Conservation (phyloP, 345 rosid genomes). For the Reutealis trisperma region DNA sequence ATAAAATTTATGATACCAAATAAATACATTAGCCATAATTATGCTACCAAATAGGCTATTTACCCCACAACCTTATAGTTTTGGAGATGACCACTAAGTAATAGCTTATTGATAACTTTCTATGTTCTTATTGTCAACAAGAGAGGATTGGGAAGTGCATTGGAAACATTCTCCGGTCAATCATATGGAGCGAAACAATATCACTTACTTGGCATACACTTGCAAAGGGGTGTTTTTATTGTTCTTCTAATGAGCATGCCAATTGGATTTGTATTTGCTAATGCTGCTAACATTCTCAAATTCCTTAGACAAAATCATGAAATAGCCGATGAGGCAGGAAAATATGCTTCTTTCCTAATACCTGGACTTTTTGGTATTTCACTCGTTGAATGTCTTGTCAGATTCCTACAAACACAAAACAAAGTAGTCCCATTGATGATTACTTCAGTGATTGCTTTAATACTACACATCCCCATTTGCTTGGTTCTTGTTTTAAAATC, state of each 20-base stretch:
- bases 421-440: constrained; percentile 41
- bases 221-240: constrained; percentile 29
- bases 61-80: too few relatives aligned
- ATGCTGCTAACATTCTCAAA: constrained; percentile 3
- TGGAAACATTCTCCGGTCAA: constrained; percentile 25
- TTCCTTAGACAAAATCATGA: neutral
- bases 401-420: constrained; percentile 48
- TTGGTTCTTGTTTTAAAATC: constrained; percentile 45
- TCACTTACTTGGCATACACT: constrained; percentile 25
- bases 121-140: neutral
- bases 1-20: too few relatives aligned
- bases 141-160: constrained; percentile 30
- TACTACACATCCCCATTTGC: constrained; percentile 34
- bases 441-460: constrained; percentile 38
- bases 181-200: constrained; percentile 33
- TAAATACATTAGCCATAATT: too few relatives aligned
- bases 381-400: constrained; percentile 37
- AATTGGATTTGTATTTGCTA: constrained; percentile 15
- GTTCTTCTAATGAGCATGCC: constrained; percentile 19
- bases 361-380: constrained; percentile 27
- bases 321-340: constrained; percentile 17
- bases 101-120: too few relatives aligned
- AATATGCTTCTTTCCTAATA: neutral
- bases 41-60: too few relatives aligned
- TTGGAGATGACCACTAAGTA: too few relatives aligned